Base-by-base conservation (phyloP, 1,284 basidiomycete species). In the Trichosporon asahii region DNA sequence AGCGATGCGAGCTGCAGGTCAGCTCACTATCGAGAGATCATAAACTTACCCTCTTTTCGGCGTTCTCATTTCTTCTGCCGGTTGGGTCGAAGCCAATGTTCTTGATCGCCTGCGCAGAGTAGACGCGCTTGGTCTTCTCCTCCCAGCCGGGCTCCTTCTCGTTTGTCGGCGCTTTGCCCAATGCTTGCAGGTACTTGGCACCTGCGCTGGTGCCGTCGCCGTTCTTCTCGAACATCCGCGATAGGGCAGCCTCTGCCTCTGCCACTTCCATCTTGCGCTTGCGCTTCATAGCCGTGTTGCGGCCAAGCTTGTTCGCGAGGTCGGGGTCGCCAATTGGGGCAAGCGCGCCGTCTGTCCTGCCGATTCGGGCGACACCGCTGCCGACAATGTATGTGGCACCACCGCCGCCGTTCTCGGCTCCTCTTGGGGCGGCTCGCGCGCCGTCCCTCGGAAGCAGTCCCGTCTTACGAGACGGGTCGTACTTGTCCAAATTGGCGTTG, bases 371-470 rank as follows among this genome's bases (percentile, higher is more conserved):
- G 83, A 80, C 90, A 88, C 74, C 74, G 8, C 91, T 91, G 0
- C 89, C 88, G n/a, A 95, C 86, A 63, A 94, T 85, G 77, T 94
- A 95, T 7, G 91, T 92, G n/a, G 91, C 85, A 1, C 87, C 86
- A 9, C 84, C 84, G 12, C 82, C 83, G 65, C 80, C 80, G 66
- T 80, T 76, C 25, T 77, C 78, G 0, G 37, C 1, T 0, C 74
- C 75, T 25, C 75, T 70, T 11, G 79, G 79, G 9, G 79, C 78
- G 1, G 76, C 67, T 31, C 74, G 74, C 0, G 74, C 31, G 0
- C 78, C 79, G n/a, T 33, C 63, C 0, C 70, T 70, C 9, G 82
- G 82, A n/a, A 79, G 72, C 6, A 83, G 77, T n/a, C 69, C 82
- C 70, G 8, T 84, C 74, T 35, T 84, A 18, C 86, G 86, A 0